Conservation (phyloP, 305 asterid genomes). For the Fraxinus floribunda region DNA sequence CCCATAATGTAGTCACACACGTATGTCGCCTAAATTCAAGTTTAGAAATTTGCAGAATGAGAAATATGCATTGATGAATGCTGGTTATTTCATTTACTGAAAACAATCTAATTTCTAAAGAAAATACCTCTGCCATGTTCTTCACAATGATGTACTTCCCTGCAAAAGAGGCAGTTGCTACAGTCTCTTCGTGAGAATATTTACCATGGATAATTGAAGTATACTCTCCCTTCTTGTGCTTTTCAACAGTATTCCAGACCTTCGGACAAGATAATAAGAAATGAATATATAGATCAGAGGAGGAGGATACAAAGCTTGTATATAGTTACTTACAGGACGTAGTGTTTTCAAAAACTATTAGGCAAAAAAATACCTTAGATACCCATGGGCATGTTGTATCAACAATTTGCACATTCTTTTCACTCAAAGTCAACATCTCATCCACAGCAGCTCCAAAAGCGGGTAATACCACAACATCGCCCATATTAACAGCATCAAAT, state of each 20-base stretch:
- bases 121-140: slow-evolving; percentile 83
- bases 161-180: slow-evolving; percentile 98
- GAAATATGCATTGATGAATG: background rate
- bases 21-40: slow-evolving; percentile 52
- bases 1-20: slow-evolving; percentile 81
- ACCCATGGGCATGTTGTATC: slow-evolving; percentile 99
- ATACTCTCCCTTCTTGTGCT: slow-evolving; percentile 94
- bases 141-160: slow-evolving; percentile 83
- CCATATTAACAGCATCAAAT: slow-evolving; percentile 68
- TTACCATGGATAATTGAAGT: slow-evolving; percentile 97
- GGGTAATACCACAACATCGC: slow-evolving; percentile 91
- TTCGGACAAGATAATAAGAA: slow-evolving; percentile 25
- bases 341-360: background rate
- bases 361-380: slow-evolving; percentile 58
- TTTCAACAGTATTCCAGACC: slow-evolving; percentile 96
- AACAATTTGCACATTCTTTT: slow-evolving; percentile 87
- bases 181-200: slow-evolving; percentile 89
- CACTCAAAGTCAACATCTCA: slow-evolving; percentile 76
- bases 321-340: background rate
- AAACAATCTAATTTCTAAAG: background rate
- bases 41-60: background rate
- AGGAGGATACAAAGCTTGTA: background rate
- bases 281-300: background rate
- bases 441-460: slow-evolving; percentile 96
- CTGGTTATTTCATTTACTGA: background rate